These are phyloP conservation scores for Trichodelitschia bisporula DNA, from an alignment of 495 filamentous ascomycete species.

Conservation along the genomic window DNA sequence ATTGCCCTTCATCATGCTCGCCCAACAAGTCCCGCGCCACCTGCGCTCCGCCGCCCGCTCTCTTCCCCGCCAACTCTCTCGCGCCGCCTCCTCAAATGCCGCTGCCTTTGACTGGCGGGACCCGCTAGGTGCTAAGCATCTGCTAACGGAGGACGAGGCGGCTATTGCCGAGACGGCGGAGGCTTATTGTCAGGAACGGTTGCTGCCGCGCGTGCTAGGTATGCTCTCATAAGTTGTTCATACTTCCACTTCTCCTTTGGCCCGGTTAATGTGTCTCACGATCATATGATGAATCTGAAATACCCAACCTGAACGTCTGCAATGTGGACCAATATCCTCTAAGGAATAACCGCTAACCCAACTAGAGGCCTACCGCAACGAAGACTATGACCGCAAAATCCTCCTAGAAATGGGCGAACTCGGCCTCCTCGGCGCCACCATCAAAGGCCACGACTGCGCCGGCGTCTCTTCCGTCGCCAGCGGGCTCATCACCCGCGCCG, in stretches of 20 bases:
- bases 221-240: conserved; percentile 13
- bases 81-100: conserved; percentile 21
- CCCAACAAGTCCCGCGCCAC: conserved; percentile 13
- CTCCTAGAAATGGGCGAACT: conserved; percentile 90
- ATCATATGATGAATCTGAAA: neutral
- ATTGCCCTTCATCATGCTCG: no score
- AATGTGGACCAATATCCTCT: conserved; percentile 3
- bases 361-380: conserved; percentile 80
- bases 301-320: neutral
- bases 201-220: conserved; percentile 77
- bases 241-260: neutral
- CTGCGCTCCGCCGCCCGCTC: conserved; percentile 9
- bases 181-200: conserved; percentile 72
- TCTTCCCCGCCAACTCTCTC: conserved; percentile 13
- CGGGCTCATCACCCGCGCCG: conserved; percentile 83
- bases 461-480: conserved; percentile 77
- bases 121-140: conserved; percentile 44
- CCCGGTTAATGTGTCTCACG: neutral
- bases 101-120: conserved; percentile 78
- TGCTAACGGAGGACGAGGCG: conserved; percentile 73
- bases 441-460: conserved; percentile 85
- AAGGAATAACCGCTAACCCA: neutral
- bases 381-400: conserved; percentile 74
- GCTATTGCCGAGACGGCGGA: conserved; percentile 74
- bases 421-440: conserved; percentile 72